Base-by-base conservation (phyloP, 2,329 filamentous ascomycete species). In the Cladosporium sp. region DNA sequence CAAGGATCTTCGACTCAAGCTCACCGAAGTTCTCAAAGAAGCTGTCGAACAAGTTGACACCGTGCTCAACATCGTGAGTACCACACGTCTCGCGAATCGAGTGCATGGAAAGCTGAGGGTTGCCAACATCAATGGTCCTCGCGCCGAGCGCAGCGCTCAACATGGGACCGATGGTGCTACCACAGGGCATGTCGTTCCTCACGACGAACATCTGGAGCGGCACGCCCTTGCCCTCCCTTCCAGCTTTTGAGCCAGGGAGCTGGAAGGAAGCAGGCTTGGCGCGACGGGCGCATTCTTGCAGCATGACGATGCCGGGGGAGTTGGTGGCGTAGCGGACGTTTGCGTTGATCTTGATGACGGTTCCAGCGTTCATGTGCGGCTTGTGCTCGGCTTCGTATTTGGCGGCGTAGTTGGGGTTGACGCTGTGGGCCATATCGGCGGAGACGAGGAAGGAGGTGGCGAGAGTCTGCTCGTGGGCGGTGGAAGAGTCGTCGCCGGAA, bases 141-240 rank as follows among this genome's bases (percentile, higher is more conserved):
- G 92, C 88, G 65, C 95, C 95, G 73, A 98, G 82, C 67, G 90
- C 90, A 28, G 94, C 93, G 64, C 91, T 91, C 55, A 98, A 84
- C 89, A 97, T 97, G n/a, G 95, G 95, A 0, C 95, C 95, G 75
- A 99, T 99, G 41, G 95, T 99, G 81, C 92, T 94, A 65, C 95
- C 95, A 78, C 95, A 99, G 62, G 91, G 88, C 4, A 91, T 95
- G 78, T 99, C 95, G 79, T 99, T 99, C 75, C 93, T 88, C 57
- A 98, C 94, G 49, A 99, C 95, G 74, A 98, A 98, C 47, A 98
- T 83, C 82, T 99, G 95, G 64, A 99, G 85, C 15, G 95, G 95
- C 24, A 98, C 93, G 28, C 88, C 88, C 21, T 85, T 87, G 38
- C 84, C 81, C 57, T 86, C 87, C 57, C 74, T 71, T 54, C 74